Evolutionary conservation across 352 stramenopile genomes (phyloP).

Genomic region (Phytophthora aleatoria): DNA sequence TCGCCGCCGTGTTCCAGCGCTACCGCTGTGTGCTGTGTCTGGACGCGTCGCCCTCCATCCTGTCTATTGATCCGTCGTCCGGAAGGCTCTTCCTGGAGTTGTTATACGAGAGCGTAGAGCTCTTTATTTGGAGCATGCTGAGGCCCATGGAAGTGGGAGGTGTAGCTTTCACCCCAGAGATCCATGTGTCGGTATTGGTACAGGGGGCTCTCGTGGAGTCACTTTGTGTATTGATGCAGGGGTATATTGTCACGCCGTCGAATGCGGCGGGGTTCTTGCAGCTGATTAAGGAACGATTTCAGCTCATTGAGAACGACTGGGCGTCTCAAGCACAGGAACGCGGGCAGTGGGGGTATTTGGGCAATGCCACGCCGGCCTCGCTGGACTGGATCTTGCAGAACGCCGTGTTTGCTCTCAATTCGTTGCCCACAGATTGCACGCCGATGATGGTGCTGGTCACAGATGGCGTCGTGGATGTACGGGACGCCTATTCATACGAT

Average conservation of each 20-base stretch:
- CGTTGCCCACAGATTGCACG: conserved; percentile 71
- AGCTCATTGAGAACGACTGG: conserved; percentile 87
- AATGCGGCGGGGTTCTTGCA: conserved; percentile 67
- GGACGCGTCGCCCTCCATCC: conserved; percentile 81
- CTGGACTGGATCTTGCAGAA: conserved; percentile 88
- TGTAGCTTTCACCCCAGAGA: conserved; percentile 58
- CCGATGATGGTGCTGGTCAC: conserved; percentile 86
- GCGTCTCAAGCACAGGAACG: conserved; percentile 44
- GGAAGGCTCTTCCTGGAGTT: conserved; percentile 82
- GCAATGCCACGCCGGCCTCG: conserved; percentile 46
- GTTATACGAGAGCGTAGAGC: conserved; percentile 79
- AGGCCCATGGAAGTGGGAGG: conserved; percentile 61
- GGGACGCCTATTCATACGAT: conserved; percentile 82
- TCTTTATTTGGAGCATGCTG: conserved; percentile 76
- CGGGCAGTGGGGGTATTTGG: conserved; percentile 28
- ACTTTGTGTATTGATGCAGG: conserved; percentile 82
- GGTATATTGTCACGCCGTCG: conserved; percentile 65
- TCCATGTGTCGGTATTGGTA: conserved; percentile 83
- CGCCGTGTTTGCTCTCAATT: conserved; percentile 86
- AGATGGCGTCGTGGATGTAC: conserved; percentile 85
- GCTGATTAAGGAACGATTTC: conserved; percentile 75
- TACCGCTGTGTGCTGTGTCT: conserved; percentile 88
- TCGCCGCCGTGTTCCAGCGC: conserved; percentile 70
- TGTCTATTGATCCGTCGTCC: conserved; percentile 78
- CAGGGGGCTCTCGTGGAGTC: conserved; percentile 81